Percentiles rank a stretch among this genome's conserved stretches.
Conservation (phyloP, 2,329 filamentous ascomycete species). For the Exophiala calicioides region DNA sequence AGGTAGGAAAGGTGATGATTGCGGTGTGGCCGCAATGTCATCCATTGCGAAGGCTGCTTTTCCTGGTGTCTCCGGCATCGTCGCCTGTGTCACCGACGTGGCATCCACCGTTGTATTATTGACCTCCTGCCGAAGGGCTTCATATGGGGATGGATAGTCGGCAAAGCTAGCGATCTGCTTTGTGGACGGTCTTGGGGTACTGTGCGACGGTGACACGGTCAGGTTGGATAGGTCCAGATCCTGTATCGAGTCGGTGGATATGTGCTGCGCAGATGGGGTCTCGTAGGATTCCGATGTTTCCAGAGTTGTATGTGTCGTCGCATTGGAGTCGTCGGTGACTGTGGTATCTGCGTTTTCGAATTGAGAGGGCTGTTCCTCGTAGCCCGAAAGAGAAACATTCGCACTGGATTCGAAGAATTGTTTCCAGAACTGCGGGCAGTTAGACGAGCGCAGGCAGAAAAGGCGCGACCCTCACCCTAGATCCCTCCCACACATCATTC, state of each 20-base stretch:
- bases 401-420: constrained; percentile 99
- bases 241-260: constrained; percentile 37
- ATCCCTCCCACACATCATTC: constrained; percentile 91
- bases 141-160: constrained; percentile 74
- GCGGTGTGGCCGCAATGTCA: constrained; percentile 64
- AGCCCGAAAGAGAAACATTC: constrained; percentile 93
- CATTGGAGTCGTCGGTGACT: constrained; percentile 59
- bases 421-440: constrained; percentile 83
- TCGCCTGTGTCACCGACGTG: constrained; percentile 37
- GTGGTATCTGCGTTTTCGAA: constrained; percentile 58
- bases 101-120: constrained; percentile 43
- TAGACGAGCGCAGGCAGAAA: no score
- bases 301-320: constrained; percentile 49
- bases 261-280: constrained; percentile 42
- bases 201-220: constrained; percentile 47
- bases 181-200: constrained; percentile 45
- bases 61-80: constrained; percentile 31
- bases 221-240: constrained; percentile 50
- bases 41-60: constrained; percentile 21
- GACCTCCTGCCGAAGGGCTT: constrained; percentile 69
- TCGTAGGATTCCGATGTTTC: constrained; percentile 44
- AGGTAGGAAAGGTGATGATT: constrained; percentile 59
- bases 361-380: constrained; percentile 71
- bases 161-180: constrained; percentile 52
- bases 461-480: constrained; percentile 75